Percentiles rank a stretch among this genome's conserved stretches.
phyloP scores from a whole-genome alignment of 352 stramenopile species.

The Thalassiosira pacifica region DNA sequence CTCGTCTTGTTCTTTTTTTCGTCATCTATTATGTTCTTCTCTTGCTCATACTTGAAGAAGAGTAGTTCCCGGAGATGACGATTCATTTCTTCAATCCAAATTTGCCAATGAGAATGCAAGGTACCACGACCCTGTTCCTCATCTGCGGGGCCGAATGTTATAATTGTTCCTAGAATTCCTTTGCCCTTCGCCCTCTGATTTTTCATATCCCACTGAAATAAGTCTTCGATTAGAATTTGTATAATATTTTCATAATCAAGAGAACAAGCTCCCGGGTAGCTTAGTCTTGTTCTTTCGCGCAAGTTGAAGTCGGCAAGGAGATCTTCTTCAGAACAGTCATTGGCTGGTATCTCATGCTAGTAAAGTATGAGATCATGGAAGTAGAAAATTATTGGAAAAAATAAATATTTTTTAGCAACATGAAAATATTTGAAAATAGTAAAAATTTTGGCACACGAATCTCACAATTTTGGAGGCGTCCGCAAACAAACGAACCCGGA shows the following conservation, averaged over 20 bases:
- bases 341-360: neutral
- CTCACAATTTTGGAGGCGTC: neutral
- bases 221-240: conserved; percentile 38
- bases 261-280: conserved; percentile 36
- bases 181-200: no score
- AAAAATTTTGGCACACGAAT: conserved; percentile 11
- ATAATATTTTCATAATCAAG: conserved; percentile 23
- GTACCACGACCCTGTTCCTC: no score
- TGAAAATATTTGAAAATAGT: conserved; percentile 31
- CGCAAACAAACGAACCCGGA: conserved; percentile 6
- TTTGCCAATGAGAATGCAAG: no score
- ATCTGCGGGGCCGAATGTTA: no score
- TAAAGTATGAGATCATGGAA: no score
- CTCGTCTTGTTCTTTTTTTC: no score
- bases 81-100: no score
- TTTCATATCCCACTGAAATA: no score
- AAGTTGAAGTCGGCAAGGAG: conserved; percentile 24
- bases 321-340: neutral
- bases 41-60: no score
- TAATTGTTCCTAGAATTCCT: no score
- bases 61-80: no score
- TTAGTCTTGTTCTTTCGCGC: conserved; percentile 4
- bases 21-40: no score
- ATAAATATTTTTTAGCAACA: neutral
- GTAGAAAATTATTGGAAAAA: neutral